Evolutionary conservation across 169 alveolate species (phyloP), one percentile per base, ranked within the genome.

Genomic region (Babesia gibsoni): DNA sequence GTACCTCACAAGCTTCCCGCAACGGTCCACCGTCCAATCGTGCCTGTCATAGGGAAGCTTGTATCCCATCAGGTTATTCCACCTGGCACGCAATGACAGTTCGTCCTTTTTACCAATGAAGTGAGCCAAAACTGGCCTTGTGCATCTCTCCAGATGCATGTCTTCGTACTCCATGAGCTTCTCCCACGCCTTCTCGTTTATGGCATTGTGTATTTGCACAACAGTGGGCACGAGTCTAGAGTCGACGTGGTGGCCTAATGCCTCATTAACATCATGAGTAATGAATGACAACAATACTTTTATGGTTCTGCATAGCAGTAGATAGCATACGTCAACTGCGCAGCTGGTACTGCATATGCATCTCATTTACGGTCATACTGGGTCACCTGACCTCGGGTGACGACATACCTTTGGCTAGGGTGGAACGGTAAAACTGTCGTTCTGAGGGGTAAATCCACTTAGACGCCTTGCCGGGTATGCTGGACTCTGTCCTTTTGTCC

Each of bases 161-260:
- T 74, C 69, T 56, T 87, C 92, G 37, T 78, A 82, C 45, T 87
- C 89, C 86, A 87, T 82, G 18, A 87, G 79, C 54, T 68, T 56
- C 36, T 78, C 84, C 92, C 92, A 87, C 14, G 92, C 89, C 84
- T 83, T 84, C 50, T 87, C 92, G 65, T 87, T 87, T 20, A 87
- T 79, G 4, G 84, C 84, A 46, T 87, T 87, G 70, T 87, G 92
- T 46, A 87, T 87, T 52, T 87, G 70, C 20, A 87, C 82, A 4
- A 86, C 82, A 4, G 83, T 41, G 32, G 83, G 88, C 35, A 87
- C 53, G 30, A 79, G 73, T 18, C 53, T 82, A 29, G 77, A 54
- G 39, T 83, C 81, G 46, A 77, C 86, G n/a, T 43, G 33, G 67
- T 87, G 83, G 10, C 91, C 91, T 84, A 58, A 18, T 39, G 25